These are phyloP conservation scores for Paxillus involutus DNA, from an alignment of 768 basidiomycete species.

Conservation along the genomic window DNA sequence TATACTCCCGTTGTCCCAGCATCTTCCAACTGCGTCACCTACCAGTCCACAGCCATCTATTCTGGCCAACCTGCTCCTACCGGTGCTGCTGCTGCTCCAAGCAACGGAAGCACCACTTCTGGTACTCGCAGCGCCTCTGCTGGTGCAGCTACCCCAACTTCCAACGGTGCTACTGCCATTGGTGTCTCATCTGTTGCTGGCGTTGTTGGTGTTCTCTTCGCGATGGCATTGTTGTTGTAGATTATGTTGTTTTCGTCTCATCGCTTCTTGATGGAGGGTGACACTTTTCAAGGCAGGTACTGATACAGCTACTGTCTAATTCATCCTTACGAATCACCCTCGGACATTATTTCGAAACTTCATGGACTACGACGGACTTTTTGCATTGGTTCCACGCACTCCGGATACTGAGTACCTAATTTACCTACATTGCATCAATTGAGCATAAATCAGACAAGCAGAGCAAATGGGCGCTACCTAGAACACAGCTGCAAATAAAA, in stretches of 20 bases:
- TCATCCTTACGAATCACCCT: not conserved
- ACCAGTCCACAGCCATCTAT: constrained; percentile 37
- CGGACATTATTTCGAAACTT: not conserved
- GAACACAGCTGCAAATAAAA: no score
- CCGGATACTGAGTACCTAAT: no score
- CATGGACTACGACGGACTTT: not conserved
- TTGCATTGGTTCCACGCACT: not conserved
- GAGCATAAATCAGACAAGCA: no score
- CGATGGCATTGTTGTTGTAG: constrained; percentile 36
- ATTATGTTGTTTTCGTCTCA: not conserved
- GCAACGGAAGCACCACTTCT: not conserved
- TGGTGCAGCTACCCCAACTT: constrained; percentile 15
- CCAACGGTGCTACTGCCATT: constrained; percentile 18
- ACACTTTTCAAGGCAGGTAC: not conserved
- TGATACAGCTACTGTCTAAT: no score
- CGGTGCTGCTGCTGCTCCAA: not conserved
- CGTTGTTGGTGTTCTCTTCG: constrained; percentile 31
- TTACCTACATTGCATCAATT: no score
- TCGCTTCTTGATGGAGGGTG: not conserved
- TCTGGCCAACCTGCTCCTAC: constrained; percentile 18
- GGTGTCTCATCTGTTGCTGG: constrained; percentile 32
- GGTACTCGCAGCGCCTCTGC: constrained; percentile 16
- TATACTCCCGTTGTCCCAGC: constrained; percentile 40
- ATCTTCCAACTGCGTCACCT: constrained; percentile 45
- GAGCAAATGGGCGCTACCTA: not conserved